Base-by-base conservation (phyloP, 2,329 filamentous ascomycete genomes). In the Geoglossum cookeanum region DNA sequence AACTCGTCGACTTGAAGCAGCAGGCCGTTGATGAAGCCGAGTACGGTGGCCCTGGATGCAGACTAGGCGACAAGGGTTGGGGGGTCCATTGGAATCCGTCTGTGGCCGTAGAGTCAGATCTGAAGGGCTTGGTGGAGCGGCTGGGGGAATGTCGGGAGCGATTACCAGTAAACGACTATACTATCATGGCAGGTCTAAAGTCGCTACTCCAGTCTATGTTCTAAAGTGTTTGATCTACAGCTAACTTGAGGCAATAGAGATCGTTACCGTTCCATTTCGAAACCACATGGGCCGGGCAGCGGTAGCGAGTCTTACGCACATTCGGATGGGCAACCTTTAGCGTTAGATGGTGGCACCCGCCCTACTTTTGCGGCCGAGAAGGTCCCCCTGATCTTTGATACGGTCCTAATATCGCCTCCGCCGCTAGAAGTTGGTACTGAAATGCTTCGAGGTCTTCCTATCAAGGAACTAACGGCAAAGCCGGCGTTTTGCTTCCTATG, bases 401-500 rank as follows among this genome's bases (percentile, higher is more conserved):
- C 49, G 11, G 33, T 53, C 30, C 29, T 53, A 37, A 37, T 53
- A 30, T 53, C 49, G 30, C 49, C 49, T n/a, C 30, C 29, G 9
- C 49, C 49, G 37, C 15, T 13, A 27, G 49, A 53, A 32, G 22
- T 53, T 17, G 22, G 29, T 9, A 53, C 49, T 9, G 13, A 53
- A 17, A 13, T 32, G 11, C 49, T 53, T 53, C 49, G 30, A 35
- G 30, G 22, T 17, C 49, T 53, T 30, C 49, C 49, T n/a, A 37
- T 53, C 9, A 35, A n/a, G 22, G 49, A 53, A 22, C 15, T 53
- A n/a, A 53, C 30, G 22, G 22, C 49, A 35, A 53, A 32, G n/a
- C 49, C 49, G 17, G 49, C 49, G 22, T 53, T 53, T 32, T 53
- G 49, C 49, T 53, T 53, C 49, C 32, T 53, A 37, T 53, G 49